These are phyloP conservation scores for Auricularia sp. DNA, from an alignment of 768 basidiomycete genomes.

Conservation along the genomic window DNA sequence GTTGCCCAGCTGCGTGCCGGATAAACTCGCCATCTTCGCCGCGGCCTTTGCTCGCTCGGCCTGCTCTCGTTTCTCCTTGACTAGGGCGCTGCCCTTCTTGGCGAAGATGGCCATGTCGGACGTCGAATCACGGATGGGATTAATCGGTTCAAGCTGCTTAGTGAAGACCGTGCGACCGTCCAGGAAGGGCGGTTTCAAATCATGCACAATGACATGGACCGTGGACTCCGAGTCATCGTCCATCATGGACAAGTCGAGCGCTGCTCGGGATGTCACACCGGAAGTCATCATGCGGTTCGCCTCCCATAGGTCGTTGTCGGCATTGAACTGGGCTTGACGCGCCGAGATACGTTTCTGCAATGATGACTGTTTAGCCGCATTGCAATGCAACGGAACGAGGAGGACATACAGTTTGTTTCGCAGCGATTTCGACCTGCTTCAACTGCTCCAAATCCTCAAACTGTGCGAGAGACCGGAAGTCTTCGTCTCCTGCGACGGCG, in stretches of 20 bases:
- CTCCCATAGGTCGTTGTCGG: constrained; percentile 98
- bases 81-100: constrained; percentile 91
- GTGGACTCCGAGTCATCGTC: constrained; percentile 94
- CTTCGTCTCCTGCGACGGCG: constrained; percentile 77
- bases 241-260: constrained; percentile 78
- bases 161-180: constrained; percentile 95
- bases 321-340: constrained; percentile 96
- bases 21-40: constrained; percentile 84
- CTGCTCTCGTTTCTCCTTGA: constrained; percentile 93
- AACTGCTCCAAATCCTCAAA: constrained; percentile 74
- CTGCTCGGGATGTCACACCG: constrained; percentile 80
- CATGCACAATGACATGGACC: constrained; percentile 95
- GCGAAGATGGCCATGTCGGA: constrained; percentile 94
- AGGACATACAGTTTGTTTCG: constrained; percentile 56
- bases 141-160: constrained; percentile 93
- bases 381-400: not conserved
- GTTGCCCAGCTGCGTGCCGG: constrained; percentile 92
- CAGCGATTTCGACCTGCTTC: constrained; percentile 67
- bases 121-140: constrained; percentile 87
- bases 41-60: constrained; percentile 94
- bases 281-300: constrained; percentile 96
- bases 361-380: not conserved
- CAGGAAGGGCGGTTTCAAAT: constrained; percentile 94
- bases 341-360: constrained; percentile 80
- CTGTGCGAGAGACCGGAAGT: constrained; percentile 85